Base-by-base conservation (phyloP, 768 basidiomycete species). In the Leccinellum luteum region DNA sequence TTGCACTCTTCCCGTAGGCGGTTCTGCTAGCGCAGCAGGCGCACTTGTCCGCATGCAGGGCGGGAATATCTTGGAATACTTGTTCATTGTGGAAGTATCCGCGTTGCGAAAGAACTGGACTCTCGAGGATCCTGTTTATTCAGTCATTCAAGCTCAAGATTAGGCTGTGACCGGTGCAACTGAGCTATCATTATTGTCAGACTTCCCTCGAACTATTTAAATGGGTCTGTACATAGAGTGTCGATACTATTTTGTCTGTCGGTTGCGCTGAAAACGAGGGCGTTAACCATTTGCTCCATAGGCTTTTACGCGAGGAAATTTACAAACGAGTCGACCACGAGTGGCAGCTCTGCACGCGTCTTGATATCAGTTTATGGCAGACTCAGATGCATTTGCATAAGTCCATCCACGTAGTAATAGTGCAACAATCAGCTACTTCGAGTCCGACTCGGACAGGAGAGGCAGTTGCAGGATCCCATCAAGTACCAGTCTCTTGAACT, bases 11-110 rank as follows among this genome's bases (percentile, higher is more conserved):
- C 57, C 13, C 53, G 8, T 17, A 92, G 94, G 94, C 60, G 97
- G 97, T 9, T 97, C 94, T 31, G 97, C 97, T 8, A 85, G 83
- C 59, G 94, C 95, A 4, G 94, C 96, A 4, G 94, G 94, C 50
- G 83, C 95, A 64, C 88, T 99, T 32, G 85, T 98, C 55, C 75
- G 82, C 28, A 84, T 89, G 76, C 81, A 84, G 60, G 93, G 94
- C 19, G 95, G 90, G 51, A 87, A 87, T 63, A 89, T 89, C 28
- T 72, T 96, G 35, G 92, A 97, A 73, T 97, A 98, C 75, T 76
- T 99, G 62, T 99, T 99, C 78, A 86, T 98, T 73, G 87, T 97
- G 60, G 92, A 94, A 62, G 70, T 92, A 59, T 71, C 81, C 55
- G 87, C 89, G 76, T 78, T 94, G 65, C 86, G 90, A 64, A 79